Base-by-base conservation (phyloP, 2,329 filamentous ascomycete genomes). In the Phialophora expanda region DNA sequence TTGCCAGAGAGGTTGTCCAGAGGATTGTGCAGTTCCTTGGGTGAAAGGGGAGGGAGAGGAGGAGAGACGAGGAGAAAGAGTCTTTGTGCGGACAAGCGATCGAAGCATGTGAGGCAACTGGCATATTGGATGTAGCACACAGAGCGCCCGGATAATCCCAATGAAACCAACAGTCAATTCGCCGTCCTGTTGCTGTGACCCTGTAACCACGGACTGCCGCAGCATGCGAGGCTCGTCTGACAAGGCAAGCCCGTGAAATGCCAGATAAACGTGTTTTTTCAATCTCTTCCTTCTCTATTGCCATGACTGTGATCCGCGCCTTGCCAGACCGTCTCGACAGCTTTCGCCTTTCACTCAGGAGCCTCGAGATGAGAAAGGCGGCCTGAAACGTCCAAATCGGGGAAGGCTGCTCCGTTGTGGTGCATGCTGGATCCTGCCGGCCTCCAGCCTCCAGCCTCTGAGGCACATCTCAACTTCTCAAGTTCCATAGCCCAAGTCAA, bases 1-100 rank as follows among this genome's bases (percentile, higher is more conserved):
- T 77, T 6, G 76, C 83, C 12, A 67, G 73, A 28, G 71, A 75
- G 38, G 74, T 77, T 28, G 74, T 83, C 41, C 68, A 74, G 14
- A 72, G 72, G 30, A 46, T 83, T 54, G 61, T 56, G 3, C 72
- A 76, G 14, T 41, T 69, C 44, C 56, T 70, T 48, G 61, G 61
- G 8, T 69, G 28, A 60, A 22, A 54, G 26, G 30, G 8, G 5
- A n/a, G 14, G 30, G n/a, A 51, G 28, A 54, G n/a, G 20, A 9
- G 9, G 8, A 11, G 30, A 61, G 6, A 20, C 17, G 58, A 9
- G 34, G 34, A 41, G 14, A 41, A 17, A 17, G 34, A 14, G 7
- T 44, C 38, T n/a, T n/a, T 44, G 38, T 44, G 20, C 38, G 38
- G 53, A 28, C 17, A 50, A 20, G 46, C 34, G 34, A 53, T 22